Evolutionary conservation across 78 protist species (phyloP).

Genomic region (Emiliania huxleyi): DNA sequence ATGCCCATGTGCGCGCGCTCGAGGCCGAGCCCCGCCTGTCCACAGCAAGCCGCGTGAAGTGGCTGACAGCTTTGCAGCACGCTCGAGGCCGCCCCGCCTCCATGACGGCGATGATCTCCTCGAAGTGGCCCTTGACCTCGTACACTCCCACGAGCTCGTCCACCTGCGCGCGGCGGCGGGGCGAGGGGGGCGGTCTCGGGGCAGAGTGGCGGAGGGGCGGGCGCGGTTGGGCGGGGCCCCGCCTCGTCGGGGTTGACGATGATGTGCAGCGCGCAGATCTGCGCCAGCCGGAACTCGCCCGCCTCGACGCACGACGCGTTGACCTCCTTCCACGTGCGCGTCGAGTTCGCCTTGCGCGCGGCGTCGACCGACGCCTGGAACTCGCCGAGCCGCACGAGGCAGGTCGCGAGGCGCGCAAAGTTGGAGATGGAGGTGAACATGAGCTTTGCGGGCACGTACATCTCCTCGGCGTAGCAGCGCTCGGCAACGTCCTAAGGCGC

Average conservation of each 20-base stretch:
- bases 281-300: conserved; percentile 96
- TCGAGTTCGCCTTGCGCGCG: conserved; percentile 96
- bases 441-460: conserved; percentile 95
- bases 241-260: conserved; percentile 94
- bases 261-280: conserved; percentile 93
- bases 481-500: conserved; percentile 96
- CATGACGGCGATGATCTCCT: conserved; percentile 83
- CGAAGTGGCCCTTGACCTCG: conserved; percentile 77
- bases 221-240: no score
- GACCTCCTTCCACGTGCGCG: conserved; percentile 97
- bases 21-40: conserved; percentile 85
- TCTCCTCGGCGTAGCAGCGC: conserved; percentile 87
- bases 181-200: conserved; percentile 52
- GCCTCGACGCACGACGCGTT: conserved; percentile 92
- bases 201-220: no score
- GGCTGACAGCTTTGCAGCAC: no score
- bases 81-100: no score
- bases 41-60: no score
- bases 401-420: conserved; percentile 86
- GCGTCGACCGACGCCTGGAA: conserved; percentile 96
- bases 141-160: background rate
- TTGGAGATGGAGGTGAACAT: conserved; percentile 90
- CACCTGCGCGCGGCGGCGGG: no score
- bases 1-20: conserved; percentile 98
- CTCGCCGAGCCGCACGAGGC: conserved; percentile 83